phyloP scores from a whole-genome alignment of 23 red algal species.

The Agarophyton chilense region DNA sequence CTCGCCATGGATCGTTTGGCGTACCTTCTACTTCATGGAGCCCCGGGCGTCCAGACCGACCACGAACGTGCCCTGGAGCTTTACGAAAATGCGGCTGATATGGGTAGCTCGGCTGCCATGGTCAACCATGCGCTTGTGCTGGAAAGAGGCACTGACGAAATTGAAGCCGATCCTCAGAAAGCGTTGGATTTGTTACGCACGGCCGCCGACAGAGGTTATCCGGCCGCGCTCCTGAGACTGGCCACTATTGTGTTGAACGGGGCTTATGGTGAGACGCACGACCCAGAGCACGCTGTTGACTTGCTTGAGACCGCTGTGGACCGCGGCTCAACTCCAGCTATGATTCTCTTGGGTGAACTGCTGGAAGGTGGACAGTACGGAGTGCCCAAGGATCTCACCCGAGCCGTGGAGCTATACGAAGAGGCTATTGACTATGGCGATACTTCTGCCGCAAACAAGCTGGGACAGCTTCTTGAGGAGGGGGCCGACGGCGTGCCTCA shows the following conservation, averaged over 20 bases:
- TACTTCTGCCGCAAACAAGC: not conserved
- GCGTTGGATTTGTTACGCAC: conserved; percentile 22
- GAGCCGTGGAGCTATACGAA: conserved; percentile 31
- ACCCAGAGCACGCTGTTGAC: conserved; percentile 27
- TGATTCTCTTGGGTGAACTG: conserved; percentile 54
- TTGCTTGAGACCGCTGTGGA: conserved; percentile 45
- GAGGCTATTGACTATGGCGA: conserved; percentile 54
- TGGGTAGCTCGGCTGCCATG: conserved; percentile 39
- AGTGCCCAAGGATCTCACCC: conserved; percentile 7
- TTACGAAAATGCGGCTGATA: conserved; percentile 33
- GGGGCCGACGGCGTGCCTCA: conserved; percentile 30
- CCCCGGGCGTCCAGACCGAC: not conserved
- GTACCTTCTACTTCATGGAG: conserved; percentile 32
- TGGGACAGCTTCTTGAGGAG: conserved; percentile 52
- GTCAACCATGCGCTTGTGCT: conserved; percentile 26
- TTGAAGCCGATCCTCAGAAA: conserved; percentile 44
- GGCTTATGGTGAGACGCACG: conserved; percentile 21
- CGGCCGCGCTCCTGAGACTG: conserved; percentile 27
- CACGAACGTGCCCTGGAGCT: conserved; percentile 44
- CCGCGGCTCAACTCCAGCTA: conserved; percentile 33
- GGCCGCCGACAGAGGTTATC: conserved; percentile 14
- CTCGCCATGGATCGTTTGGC: conserved; percentile 55
- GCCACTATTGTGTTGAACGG: conserved; percentile 55
- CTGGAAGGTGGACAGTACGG: conserved; percentile 23
- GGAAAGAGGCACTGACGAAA: conserved; percentile 51